phyloP scores from a whole-genome alignment of 495 filamentous ascomycete genomes.

The Extremus antarcticus region DNA sequence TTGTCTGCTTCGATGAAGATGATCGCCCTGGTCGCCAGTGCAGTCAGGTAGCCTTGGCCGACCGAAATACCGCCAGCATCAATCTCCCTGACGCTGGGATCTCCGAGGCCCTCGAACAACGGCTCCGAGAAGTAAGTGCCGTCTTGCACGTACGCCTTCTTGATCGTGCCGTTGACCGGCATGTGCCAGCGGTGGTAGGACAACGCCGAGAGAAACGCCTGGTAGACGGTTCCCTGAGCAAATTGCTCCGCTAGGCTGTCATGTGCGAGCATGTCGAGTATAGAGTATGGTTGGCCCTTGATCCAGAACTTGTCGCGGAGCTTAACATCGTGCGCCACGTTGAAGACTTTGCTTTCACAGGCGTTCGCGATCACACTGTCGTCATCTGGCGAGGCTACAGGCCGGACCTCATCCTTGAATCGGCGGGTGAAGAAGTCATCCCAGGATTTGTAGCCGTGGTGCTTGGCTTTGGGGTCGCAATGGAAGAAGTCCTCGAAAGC shows the following conservation, averaged over 20 bases:
- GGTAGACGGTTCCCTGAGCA: slow-evolving; percentile 26
- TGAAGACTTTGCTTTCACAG: slow-evolving; percentile 53
- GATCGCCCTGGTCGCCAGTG: slow-evolving; percentile 47
- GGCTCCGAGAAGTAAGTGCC: slow-evolving; percentile 65
- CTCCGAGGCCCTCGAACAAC: slow-evolving; percentile 40
- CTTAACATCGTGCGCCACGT: slow-evolving; percentile 31
- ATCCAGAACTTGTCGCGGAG: slow-evolving; percentile 53
- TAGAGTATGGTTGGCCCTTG: slow-evolving; percentile 45
- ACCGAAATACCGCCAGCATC: slow-evolving; percentile 27
- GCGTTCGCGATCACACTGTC: slow-evolving; percentile 49
- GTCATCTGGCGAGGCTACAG: slow-evolving; percentile 44
- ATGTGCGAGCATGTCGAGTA: slow-evolving; percentile 24
- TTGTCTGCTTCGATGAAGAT: slow-evolving; percentile 63
- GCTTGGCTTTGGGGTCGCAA: slow-evolving; percentile 37
- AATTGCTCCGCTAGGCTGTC: slow-evolving; percentile 21
- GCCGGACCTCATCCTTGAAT: slow-evolving; percentile 44
- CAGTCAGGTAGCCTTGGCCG: slow-evolving; percentile 48
- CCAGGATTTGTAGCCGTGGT: slow-evolving; percentile 61
- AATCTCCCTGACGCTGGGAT: slow-evolving; percentile 26
- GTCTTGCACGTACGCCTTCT: slow-evolving; percentile 18
- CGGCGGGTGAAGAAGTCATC: slow-evolving; percentile 65
- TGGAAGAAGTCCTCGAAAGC: slow-evolving; percentile 43
- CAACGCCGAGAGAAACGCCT: slow-evolving; percentile 25
- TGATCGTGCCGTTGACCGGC: slow-evolving; percentile 23
- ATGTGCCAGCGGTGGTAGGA: slow-evolving; percentile 30